These are phyloP conservation scores for Arabidopsis thaliana DNA, from an alignment of 345 rosid genomes.

Conservation along the genomic window TAIR10.1 NC_003075.7:6077001-6077500, in stretches of 20 bases:
- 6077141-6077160: constrained; percentile 88
- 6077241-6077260: constrained; percentile 79
- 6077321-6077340: constrained; percentile 72
- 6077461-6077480: constrained; percentile 87
- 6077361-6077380: constrained; percentile 64
- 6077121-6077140: constrained; percentile 91
- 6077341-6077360: constrained; percentile 64
- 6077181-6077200: constrained; percentile 89
- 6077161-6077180: constrained; percentile 94
- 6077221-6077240: constrained; percentile 73
- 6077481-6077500: constrained; percentile 58
- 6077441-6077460: constrained; percentile 84
- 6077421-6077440: constrained; percentile 91
- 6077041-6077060: neutral
- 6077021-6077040: constrained; percentile 3
- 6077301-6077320: constrained; percentile 90
- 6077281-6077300: constrained; percentile 75
- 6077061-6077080: neutral
- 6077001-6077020: neutral
- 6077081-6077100: constrained; percentile 20
- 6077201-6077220: constrained; percentile 76
- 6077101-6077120: neutral
- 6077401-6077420: constrained; percentile 69
- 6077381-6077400: constrained; percentile 61
- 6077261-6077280: constrained; percentile 74